Percentiles rank a stretch among this genome's conserved stretches.
Conservation (phyloP, 805 yeast genomes). For the Diddensiella caesifluorescens region DNA sequence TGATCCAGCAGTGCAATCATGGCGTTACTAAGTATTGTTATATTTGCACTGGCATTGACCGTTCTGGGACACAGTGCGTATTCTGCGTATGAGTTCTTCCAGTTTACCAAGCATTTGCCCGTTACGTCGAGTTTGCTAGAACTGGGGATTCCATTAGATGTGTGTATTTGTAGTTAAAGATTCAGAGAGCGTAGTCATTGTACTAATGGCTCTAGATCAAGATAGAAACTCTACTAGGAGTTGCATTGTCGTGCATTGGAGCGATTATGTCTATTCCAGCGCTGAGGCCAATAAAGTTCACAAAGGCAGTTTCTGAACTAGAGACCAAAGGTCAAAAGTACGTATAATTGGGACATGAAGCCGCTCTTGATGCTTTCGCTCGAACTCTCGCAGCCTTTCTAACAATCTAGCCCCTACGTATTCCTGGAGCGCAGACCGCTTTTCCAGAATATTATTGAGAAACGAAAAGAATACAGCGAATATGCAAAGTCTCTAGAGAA, state of each 20-base stretch:
- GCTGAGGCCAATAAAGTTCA: slow-evolving; percentile 45
- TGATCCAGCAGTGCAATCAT: too few species aligned
- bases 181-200: background rate
- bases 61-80: slow-evolving; percentile 24
- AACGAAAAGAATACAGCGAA: slow-evolving; percentile 40
- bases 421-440: slow-evolving; percentile 45
- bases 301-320: slow-evolving; percentile 43
- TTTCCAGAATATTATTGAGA: slow-evolving; percentile 45
- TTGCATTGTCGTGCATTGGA: slow-evolving; percentile 38
- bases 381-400: background rate
- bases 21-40: slow-evolving; percentile 6
- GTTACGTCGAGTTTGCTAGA: slow-evolving; percentile 10
- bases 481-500: too few species aligned
- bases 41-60: slow-evolving; percentile 17
- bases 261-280: slow-evolving; percentile 30
- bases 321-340: slow-evolving; percentile 43
- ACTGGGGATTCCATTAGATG: slow-evolving; percentile 21
- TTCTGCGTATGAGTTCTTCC: slow-evolving; percentile 27
- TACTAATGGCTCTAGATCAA: slow-evolving; percentile 34
- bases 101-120: slow-evolving; percentile 18
- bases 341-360: slow-evolving; percentile 5
- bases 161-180: slow-evolving; percentile 10
- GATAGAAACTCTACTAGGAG: slow-evolving; percentile 47
- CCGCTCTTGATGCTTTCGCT: background rate
- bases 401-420: slow-evolving; percentile 37